Conservation (phyloP, 768 basidiomycete genomes). For the Russula sp. region DNA sequence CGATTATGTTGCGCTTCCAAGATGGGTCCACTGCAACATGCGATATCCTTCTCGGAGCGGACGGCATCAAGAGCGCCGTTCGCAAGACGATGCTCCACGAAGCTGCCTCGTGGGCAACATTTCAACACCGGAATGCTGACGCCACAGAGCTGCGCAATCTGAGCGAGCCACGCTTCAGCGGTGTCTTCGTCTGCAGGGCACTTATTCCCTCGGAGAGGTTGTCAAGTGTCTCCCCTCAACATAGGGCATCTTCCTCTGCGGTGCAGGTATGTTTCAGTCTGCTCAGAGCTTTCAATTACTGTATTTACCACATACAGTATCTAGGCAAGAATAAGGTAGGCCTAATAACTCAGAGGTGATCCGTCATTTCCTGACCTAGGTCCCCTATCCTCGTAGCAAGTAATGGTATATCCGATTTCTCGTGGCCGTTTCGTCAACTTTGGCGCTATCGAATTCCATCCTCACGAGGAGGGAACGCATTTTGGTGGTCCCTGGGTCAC, state of each 20-base stretch:
- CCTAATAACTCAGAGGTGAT: slow-evolving; percentile 35
- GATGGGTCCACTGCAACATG: slow-evolving; percentile 60
- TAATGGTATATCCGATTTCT: slow-evolving; percentile 61
- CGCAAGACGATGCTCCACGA: slow-evolving; percentile 40
- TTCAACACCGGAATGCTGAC: slow-evolving; percentile 40
- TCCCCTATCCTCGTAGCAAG: slow-evolving; percentile 41
- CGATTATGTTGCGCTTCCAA: slow-evolving; percentile 53
- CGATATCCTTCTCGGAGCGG: slow-evolving; percentile 68
- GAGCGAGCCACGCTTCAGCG: slow-evolving; percentile 57
- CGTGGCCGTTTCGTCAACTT: slow-evolving; percentile 55
- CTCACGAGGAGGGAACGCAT: slow-evolving; percentile 16
- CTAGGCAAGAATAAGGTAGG: slow-evolving; percentile 45
- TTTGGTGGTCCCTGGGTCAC: slow-evolving; percentile 16
- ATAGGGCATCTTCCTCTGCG: slow-evolving; percentile 46
- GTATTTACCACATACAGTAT: slow-evolving; percentile 44
- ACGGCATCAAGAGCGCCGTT: slow-evolving; percentile 58
- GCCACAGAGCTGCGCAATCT: slow-evolving; percentile 42
- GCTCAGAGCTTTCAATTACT: background rate
- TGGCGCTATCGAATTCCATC: slow-evolving; percentile 19
- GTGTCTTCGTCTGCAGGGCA: slow-evolving; percentile 55
- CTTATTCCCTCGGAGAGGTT: slow-evolving; percentile 54
- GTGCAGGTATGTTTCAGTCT: slow-evolving; percentile 42
- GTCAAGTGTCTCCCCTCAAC: slow-evolving; percentile 43
- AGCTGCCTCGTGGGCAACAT: slow-evolving; percentile 35
- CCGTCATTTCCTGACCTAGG: background rate